Percentiles rank a stretch among this genome's conserved stretches.
These are phyloP conservation scores for Talaromyces proteolyticus DNA, from an alignment of 495 filamentous ascomycete species.

Conservation along the genomic window DNA sequence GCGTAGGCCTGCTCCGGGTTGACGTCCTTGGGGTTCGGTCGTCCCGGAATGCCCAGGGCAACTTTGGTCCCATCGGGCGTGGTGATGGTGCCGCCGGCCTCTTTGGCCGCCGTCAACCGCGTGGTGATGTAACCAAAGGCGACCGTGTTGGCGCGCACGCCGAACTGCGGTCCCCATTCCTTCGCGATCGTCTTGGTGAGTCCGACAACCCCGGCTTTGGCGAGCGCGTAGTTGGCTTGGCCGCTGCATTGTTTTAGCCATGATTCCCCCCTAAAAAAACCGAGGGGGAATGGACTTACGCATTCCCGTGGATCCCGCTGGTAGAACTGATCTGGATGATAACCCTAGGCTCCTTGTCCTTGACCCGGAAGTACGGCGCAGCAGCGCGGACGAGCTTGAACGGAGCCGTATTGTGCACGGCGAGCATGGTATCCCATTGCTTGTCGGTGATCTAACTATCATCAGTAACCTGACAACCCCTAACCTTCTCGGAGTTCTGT, in stretches of 20 bases:
- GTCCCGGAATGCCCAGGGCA: constrained; percentile 66
- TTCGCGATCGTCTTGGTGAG: constrained; percentile 84
- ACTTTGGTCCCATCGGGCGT: constrained; percentile 72
- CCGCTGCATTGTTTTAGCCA: no score
- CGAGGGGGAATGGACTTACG: constrained; percentile 31
- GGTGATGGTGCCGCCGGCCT: constrained; percentile 69
- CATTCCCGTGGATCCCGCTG: constrained; percentile 75
- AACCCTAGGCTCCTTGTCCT: constrained; percentile 69
- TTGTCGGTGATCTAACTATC: constrained; percentile 86
- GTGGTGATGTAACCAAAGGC: constrained; percentile 78
- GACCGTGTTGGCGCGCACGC: constrained; percentile 76
- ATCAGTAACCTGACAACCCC: no score
- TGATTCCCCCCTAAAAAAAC: no score
- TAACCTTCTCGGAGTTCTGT: not conserved
- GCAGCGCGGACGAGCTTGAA: constrained; percentile 76
- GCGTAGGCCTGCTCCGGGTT: constrained; percentile 32
- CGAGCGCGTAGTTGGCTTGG: constrained; percentile 79
- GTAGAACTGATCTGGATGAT: constrained; percentile 81
- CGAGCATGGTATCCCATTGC: constrained; percentile 83
- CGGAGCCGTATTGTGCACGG: constrained; percentile 73
- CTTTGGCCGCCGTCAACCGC: constrained; percentile 72
- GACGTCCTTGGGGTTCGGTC: constrained; percentile 22
- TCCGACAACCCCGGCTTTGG: constrained; percentile 75
- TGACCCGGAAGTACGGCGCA: constrained; percentile 80
- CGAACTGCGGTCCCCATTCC: constrained; percentile 84